Conservation (phyloP, 805 yeast species). For the Sugiyamaella americana region DNA sequence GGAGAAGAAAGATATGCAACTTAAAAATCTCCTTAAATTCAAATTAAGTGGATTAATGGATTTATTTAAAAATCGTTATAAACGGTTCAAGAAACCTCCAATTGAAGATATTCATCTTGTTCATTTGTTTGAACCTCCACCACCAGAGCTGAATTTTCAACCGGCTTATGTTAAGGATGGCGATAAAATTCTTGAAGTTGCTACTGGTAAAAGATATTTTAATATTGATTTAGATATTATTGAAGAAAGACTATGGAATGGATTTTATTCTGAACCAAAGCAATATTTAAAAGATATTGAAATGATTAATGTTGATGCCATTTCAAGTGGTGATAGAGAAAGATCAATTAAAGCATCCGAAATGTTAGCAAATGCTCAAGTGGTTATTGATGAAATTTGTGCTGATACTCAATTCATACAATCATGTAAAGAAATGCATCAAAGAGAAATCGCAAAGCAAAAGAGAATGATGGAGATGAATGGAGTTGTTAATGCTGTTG, state of each 20-base stretch:
- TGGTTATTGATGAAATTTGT: slow-evolving; percentile 81
- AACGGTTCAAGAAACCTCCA: slow-evolving; percentile 83
- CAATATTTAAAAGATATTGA: slow-evolving; percentile 83
- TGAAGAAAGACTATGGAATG: slow-evolving; percentile 96
- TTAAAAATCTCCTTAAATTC: slow-evolving; percentile 79
- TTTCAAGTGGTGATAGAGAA: slow-evolving; percentile 74
- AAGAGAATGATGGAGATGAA: slow-evolving; percentile 11
- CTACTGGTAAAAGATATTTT: slow-evolving; percentile 64
- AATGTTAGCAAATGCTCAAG: slow-evolving; percentile 94
- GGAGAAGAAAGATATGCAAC: slow-evolving; percentile 64
- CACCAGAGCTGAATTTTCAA: slow-evolving; percentile 29
- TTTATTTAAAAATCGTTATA: slow-evolving; percentile 76
- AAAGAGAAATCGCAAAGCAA: slow-evolving; percentile 36
- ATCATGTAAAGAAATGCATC: slow-evolving; percentile 69
- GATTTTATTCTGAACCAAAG: slow-evolving; percentile 85
- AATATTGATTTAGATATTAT: slow-evolving; percentile 93
- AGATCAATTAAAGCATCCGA: slow-evolving; percentile 77
- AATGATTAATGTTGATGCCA: slow-evolving; percentile 74
- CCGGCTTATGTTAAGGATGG: slow-evolving; percentile 34
- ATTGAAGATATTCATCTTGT: slow-evolving; percentile 69
- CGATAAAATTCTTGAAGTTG: slow-evolving; percentile 73
- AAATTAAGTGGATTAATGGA: slow-evolving; percentile 87
- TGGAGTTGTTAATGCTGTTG: neutral
- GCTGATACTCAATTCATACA: slow-evolving; percentile 57
- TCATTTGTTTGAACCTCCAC: slow-evolving; percentile 68